Base-by-base conservation (phyloP, 2,329 filamentous ascomycete species). In the Exophiala oligosperma region DNA sequence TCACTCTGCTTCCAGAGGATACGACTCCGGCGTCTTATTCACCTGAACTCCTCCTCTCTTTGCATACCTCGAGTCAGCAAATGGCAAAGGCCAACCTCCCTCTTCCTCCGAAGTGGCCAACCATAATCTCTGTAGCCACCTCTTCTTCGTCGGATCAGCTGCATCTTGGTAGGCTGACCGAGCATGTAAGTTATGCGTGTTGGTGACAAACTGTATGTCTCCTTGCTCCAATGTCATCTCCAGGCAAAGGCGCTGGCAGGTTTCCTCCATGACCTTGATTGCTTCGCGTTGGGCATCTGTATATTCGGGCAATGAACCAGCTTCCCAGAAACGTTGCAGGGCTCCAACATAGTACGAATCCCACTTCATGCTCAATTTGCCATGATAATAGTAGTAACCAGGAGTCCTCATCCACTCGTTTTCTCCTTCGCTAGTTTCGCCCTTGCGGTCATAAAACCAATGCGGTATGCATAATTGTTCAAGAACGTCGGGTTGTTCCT, bases 381-480 rank as follows among this genome's bases (percentile, higher is more conserved):
- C 52, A 3, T 53, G 49, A 77, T 94, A 90, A 2, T 92, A 77
- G 72, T 91, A 94, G 66, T 94, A 84, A 14, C 95, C 84, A 7
- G 84, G 81, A 26, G 87, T 84, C 35, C 81, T 79, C 66, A 91
- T 89, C 75, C 85, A 94, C 58, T 86, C 85, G 53, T 92, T 84
- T 73, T 95, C 81, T 7, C 89, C 90, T 14, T 79, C 76, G 23
- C 85, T 89, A 1, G 84, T 85, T 77, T 95, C 91, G 7, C 91
- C 91, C 77, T 96, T 95, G 52, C 91, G 87, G 74, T 95, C 91
- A 72, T 95, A 92, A 77, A 94, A 94, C 91, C 91, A 96, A 63
- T 91, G 84, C 1, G 91, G 91, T 71, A 87, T 76, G 1, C 88
- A 87, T 51, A 95, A 78, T 4, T 86, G 80, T 71, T 89, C 84